phyloP scores from a whole-genome alignment of 2,329 filamentous ascomycete species.

The Triangularia setosa region DNA sequence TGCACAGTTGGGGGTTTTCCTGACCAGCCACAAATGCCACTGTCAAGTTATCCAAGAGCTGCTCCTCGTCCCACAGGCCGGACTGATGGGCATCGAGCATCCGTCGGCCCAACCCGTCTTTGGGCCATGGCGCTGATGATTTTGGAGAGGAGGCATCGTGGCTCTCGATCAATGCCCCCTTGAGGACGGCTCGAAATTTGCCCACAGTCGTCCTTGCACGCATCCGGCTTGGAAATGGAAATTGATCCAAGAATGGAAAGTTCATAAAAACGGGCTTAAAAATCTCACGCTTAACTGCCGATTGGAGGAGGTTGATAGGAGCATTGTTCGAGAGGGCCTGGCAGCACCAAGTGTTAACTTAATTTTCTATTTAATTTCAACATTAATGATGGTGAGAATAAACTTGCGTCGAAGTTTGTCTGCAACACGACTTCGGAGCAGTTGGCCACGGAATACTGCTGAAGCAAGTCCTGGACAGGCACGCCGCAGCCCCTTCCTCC shows the following conservation, averaged over 20 bases:
- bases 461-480: constrained; percentile 16
- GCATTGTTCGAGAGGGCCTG: constrained; percentile 15
- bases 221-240: constrained; percentile 16
- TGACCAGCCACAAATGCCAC: constrained; percentile 21
- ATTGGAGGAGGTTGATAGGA: constrained; percentile 19
- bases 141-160: background rate
- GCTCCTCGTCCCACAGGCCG: constrained; percentile 16
- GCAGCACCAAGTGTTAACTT: background rate
- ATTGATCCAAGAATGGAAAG: constrained; percentile 16
- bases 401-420: constrained; percentile 15
- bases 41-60: constrained; percentile 19
- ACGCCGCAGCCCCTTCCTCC: constrained; percentile 9
- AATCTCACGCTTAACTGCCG: constrained; percentile 19
- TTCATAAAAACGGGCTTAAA: constrained; percentile 24
- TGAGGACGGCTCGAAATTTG: constrained; percentile 17
- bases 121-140: background rate
- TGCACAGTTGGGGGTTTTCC: constrained; percentile 22
- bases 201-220: constrained; percentile 12
- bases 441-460: constrained; percentile 21
- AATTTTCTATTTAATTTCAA: background rate
- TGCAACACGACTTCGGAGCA: constrained; percentile 19
- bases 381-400: background rate
- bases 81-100: constrained; percentile 14
- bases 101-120: constrained; percentile 9
- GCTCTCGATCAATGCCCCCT: constrained; percentile 7